Evolutionary conservation across 441 rosid genomes (phyloP).

Genomic region (Adansonia grandidieri): DNA sequence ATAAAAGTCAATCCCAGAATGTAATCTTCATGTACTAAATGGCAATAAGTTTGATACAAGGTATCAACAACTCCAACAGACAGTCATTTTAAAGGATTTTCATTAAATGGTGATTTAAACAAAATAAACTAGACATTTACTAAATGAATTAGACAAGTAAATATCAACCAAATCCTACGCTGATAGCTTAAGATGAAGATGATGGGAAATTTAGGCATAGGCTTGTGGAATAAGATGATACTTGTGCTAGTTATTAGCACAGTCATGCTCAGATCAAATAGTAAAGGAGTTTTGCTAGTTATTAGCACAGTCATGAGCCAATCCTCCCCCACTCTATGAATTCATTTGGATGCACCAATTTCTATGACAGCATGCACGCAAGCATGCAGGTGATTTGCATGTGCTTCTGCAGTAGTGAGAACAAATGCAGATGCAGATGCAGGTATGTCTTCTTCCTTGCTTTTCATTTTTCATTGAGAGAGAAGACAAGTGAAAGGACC

Average conservation of each 20-base stretch:
- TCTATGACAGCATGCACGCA: neutral
- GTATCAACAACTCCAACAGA: neutral
- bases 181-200: neutral
- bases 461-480: neutral
- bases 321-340: neutral
- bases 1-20: neutral
- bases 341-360: neutral
- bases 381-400: slow-evolving; percentile 1
- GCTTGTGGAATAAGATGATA: neutral
- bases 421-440: slow-evolving; percentile 10
- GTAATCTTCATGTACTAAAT: neutral
- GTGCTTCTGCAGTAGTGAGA: neutral
- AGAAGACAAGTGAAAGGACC: slow-evolving; percentile 3
- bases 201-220: neutral
- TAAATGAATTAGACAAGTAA: neutral
- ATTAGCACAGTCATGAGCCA: no score
- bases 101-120: neutral
- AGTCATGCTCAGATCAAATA: neutral
- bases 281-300: no score
- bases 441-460: neutral
- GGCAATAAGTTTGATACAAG: neutral
- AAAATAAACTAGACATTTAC: neutral
- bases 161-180: neutral
- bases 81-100: neutral
- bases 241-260: neutral